A percentile compares a stretch with the other conserved stretches of the same genome.
phyloP scores from a whole-genome alignment of 176 grass and related monocot species.

The Triticum urartu region DNA sequence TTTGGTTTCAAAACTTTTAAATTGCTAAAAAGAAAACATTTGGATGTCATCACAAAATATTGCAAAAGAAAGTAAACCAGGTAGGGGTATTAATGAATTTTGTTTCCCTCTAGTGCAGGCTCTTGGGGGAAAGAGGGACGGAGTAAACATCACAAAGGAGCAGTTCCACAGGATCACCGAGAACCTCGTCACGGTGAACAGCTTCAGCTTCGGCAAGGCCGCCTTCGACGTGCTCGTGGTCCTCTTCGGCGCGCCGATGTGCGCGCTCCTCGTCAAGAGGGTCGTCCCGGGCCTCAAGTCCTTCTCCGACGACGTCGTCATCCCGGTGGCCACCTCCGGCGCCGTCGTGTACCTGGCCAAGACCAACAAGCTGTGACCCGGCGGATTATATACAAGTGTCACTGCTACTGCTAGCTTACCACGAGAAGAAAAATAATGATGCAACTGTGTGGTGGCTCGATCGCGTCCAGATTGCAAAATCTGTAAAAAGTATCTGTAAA shows the following conservation, averaged over 20 bases:
- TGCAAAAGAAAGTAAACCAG: too few species aligned
- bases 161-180: constrained; percentile 26
- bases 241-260: constrained; percentile 56
- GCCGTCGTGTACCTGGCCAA: constrained; percentile 57
- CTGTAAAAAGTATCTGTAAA: constrained; percentile 4
- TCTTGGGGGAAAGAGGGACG: too few species aligned
- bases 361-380: constrained; percentile 57
- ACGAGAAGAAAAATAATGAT: neutral
- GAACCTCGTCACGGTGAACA: constrained; percentile 19
- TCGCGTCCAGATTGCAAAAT: neutral
- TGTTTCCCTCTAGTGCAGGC: neutral
- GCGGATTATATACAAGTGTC: neutral
- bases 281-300: constrained; percentile 54
- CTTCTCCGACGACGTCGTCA: constrained; percentile 64
- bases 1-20: constrained; percentile 2
- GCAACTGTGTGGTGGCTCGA: neutral
- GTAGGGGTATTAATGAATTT: neutral
- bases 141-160: neutral
- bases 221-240: constrained; percentile 35
- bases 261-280: constrained; percentile 51
- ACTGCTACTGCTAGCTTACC: too few species aligned
- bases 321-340: constrained; percentile 61
- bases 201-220: constrained; percentile 44
- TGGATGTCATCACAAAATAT: neutral
- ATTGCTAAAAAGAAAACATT: neutral